Base-by-base conservation (phyloP, 2,329 filamentous ascomycete species). In the Fusarium sp. region DNA sequence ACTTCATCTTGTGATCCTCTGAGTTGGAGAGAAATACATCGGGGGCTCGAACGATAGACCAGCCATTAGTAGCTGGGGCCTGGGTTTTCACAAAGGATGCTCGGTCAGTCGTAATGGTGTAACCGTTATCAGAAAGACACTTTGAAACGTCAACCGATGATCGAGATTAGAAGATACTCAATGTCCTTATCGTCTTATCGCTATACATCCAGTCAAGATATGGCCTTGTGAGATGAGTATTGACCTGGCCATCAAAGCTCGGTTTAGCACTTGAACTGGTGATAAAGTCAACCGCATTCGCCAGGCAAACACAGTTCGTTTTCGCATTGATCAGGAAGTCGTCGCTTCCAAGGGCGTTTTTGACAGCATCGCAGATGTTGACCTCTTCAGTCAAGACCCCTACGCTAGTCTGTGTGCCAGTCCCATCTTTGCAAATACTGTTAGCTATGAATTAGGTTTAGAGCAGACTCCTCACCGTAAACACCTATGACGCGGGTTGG, bases 301-400 rank as follows among this genome's bases (percentile, higher is more conserved):
- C 38, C 10, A 65, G 39, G 38, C 62, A 65, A 8, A 10, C 21
- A 29, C 50, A 65, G 26, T 63, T 39, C 2, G 20, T 46, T 13
- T 39, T 31, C 6, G 62, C 46, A 11, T 63, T 42, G 1, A 23
- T 9, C 13, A 41, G 26, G 12, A 57, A 65, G 8, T 31, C 26
- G 20, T 20, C 13, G 33, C 39, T 41, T 3, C 50, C 62, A 12
- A 65, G 50, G 13, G 49, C 58, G 3, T 31, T 41, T 24, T 10
- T 13, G 20, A 63, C 35, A 6, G 57, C 62, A 13, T 26, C 24
- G 18, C 58, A 65, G 8, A 57, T 57, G 37, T 63, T 18, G 18
- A 57, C 46, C 3, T 43, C 26, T 12, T 49, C 24, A 8, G 35
- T 20, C 26, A 39, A 39, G 37, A 63, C 29, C 5, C 31, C 28